Evolutionary conservation across 2,329 filamentous ascomycete genomes (phyloP), one percentile per base, ranked within the genome.

Genomic region (Albophoma yamanashiensis): DNA sequence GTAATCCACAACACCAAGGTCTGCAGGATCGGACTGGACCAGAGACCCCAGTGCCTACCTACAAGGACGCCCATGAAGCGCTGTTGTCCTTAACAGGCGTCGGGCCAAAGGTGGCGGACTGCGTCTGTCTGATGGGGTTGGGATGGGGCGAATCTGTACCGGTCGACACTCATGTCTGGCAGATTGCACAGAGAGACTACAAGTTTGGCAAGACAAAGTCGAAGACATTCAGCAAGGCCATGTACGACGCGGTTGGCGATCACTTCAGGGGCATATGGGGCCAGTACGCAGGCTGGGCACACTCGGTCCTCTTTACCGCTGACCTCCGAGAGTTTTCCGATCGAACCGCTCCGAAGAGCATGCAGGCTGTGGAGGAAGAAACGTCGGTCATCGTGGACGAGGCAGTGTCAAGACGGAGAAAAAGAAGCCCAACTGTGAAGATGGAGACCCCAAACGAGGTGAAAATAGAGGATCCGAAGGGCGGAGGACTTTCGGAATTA

Each of bases 101-200:
- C 7, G 94, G 94, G 0, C 94, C 95, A 0, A 99, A 99, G 73
- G 94, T 99, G 0, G 89, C 94, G 7, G 95, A 99, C 71, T 99
- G 95, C 70, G 92, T 97, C 9, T 96, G 90, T 70, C 78, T 99
- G 25, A 97, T 99, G 89, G 95, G 95, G 0, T 76, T 99, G 17
- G 93, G 92, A 36, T 99, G 95, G 93, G 89, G 89, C 39, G 93
- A 97, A 74, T 87, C 92, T 3, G 92, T 99, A 1, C 94, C 94
- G 0, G 90, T 99, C 39, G 94, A 99, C 73, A 99, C 95, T 1
- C 95, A 99, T 74, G 91, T 99, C 15, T 97, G 92, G 93, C 92
- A 97, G 77, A 97, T 99, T 69, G 95, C 94, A 0, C 91, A 95
- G 72, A 82, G 94, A 58, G 94, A 99, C 73, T 99, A 99, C 76